phyloP scores from a whole-genome alignment of 2,329 filamentous ascomycete species.

The Cercospora sp. region DNA sequence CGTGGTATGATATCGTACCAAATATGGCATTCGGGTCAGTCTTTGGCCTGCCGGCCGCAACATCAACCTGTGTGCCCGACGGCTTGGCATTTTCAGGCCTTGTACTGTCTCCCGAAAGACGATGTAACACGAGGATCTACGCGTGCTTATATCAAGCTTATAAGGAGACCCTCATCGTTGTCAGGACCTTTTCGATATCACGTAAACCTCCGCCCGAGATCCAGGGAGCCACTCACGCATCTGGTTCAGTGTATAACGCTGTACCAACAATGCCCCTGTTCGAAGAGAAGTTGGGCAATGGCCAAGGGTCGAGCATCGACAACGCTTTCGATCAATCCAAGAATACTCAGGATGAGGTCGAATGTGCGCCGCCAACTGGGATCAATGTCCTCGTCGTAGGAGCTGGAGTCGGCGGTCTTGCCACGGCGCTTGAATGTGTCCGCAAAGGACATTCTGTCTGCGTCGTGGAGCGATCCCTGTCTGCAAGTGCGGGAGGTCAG shows the following conservation, averaged over 20 bases:
- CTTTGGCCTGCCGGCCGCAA: neutral
- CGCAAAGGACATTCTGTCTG: conserved; percentile 32
- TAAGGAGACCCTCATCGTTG: neutral
- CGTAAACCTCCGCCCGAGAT: neutral
- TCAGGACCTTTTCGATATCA: neutral
- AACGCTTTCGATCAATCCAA: neutral
- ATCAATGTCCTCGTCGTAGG: conserved; percentile 30
- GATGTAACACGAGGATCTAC: neutral
- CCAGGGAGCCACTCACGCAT: neutral
- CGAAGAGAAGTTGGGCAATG: neutral
- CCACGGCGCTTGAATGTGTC: conserved; percentile 30
- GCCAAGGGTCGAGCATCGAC: neutral
- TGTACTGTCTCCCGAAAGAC: neutral
- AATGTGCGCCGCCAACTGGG: conserved; percentile 20
- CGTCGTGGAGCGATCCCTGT: conserved; percentile 24
- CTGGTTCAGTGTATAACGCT: neutral
- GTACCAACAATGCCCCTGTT: neutral
- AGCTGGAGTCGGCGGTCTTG: conserved; percentile 28
- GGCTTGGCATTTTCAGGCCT: neutral
- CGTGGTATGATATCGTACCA: neutral
- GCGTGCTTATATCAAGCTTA: neutral
- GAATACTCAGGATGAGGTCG: conserved; percentile 17
- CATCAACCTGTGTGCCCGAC: neutral
- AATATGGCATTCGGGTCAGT: neutral
- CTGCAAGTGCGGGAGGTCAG: conserved; percentile 19